Evolutionary conservation across 2,329 filamentous ascomycete species (phyloP).

Genomic region (Dactylellina parvicollis): DNA sequence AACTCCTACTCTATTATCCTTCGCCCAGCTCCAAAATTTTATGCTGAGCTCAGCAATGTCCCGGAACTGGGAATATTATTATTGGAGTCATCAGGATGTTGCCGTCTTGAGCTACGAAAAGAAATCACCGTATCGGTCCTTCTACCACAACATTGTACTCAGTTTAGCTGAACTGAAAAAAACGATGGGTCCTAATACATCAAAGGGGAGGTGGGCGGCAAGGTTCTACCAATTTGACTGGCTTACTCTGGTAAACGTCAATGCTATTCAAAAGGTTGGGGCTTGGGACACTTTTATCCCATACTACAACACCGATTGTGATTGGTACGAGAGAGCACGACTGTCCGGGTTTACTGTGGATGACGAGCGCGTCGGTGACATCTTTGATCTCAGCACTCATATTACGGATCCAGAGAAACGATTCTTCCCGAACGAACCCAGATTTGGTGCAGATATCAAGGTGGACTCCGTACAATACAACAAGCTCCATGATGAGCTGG

Average conservation of each 20-base stretch:
- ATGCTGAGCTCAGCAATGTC: slow-evolving; percentile 64
- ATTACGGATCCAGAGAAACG: slow-evolving; percentile 30
- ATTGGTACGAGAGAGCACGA: slow-evolving; percentile 64
- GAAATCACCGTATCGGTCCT: slow-evolving; percentile 57
- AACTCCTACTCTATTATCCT: slow-evolving; percentile 67
- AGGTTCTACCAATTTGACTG: slow-evolving; percentile 70
- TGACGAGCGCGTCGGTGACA: slow-evolving; percentile 60
- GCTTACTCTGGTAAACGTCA: slow-evolving; percentile 68
- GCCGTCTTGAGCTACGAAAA: slow-evolving; percentile 64
- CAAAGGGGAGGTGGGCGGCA: slow-evolving; percentile 63
- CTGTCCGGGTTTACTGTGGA: slow-evolving; percentile 59
- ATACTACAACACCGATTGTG: slow-evolving; percentile 64
- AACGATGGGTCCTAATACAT: background rate
- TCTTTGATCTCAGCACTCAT: slow-evolving; percentile 59
- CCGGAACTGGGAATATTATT: slow-evolving; percentile 65
- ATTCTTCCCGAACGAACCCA: slow-evolving; percentile 10
- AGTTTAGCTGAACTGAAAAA: slow-evolving; percentile 18
- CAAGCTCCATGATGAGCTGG: slow-evolving; percentile 53
- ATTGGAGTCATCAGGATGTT: slow-evolving; percentile 69
- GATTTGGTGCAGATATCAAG: background rate
- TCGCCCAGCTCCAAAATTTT: slow-evolving; percentile 69
- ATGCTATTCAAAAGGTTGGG: slow-evolving; percentile 65
- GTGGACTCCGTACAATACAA: slow-evolving; percentile 22
- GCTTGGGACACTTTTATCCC: slow-evolving; percentile 69
- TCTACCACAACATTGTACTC: slow-evolving; percentile 59